Base-by-base conservation (phyloP, 2,329 filamentous ascomycete species). In the Hypocrella siamensis region DNA sequence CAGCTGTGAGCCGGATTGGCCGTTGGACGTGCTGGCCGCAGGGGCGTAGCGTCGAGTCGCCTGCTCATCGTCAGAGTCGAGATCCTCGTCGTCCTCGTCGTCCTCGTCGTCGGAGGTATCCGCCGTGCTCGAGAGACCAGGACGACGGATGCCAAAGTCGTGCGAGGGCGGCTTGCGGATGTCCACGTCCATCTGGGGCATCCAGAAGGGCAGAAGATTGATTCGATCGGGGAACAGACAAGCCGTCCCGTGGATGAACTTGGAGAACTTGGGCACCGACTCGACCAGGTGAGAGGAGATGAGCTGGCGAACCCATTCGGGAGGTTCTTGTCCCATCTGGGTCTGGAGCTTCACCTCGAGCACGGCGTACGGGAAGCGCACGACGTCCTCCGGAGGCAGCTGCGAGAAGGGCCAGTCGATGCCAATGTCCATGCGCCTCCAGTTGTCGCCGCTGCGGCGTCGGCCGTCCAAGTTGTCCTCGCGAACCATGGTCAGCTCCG, bases 191-290 rank as follows among this genome's bases (percentile, higher is more conserved):
- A 98, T 98, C 57, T 98, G 90, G 1, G 90, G 90, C 65, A 88
- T 82, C 90, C 90, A 98, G 63, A 83, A 98, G 1, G 90, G 90
- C 5, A 98, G 65, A 10, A 98, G 67, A 30, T 94, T 65, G 54
- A 98, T 98, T 34, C 80, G 75, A 28, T 76, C 70, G 0, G 86
- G 86, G 53, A 94, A 92, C 28, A 98, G 60, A 9, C 74, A 81
- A 8, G 88, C 88, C 2, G 79, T 85, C 36, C 90, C 90, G 54
- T 98, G 90, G 36, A 98, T 96, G 54, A 96, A 98, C 59, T 98
- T 98, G 48, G 85, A 94, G 57, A 96, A 98, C 52, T 98, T 98
- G 39, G 90, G 90, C 3, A 98, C 86, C n/a, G 90, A 86, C 58
- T 98, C 90, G 3, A 98, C 90, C 12, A 98, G 67, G 58, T 98